Base-by-base conservation (phyloP, 2,329 filamentous ascomycete species). In the Neofusicoccum cordaticola region DNA sequence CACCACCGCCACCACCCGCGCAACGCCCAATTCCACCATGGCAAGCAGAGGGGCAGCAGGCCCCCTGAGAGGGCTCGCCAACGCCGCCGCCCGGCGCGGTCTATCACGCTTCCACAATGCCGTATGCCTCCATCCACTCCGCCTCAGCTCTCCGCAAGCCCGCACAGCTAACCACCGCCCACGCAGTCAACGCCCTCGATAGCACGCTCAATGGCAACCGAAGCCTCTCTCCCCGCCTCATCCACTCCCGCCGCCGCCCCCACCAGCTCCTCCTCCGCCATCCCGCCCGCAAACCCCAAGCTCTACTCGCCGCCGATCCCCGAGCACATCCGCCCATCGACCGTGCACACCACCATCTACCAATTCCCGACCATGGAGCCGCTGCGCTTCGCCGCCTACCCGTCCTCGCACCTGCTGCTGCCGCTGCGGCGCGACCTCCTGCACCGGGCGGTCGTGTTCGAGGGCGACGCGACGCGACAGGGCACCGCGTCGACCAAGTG, bases 391-490 rank as follows among this genome's bases (percentile, higher is more conserved):
- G 87, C 91, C 74, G 80, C 86, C 72, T 98, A 93, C 83, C 88
- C 90, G 45, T 82, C 88, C 66, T 90, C 91, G 72, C 92, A 97
- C 78, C 90, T 99, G 50, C 83, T 91, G 74, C 86, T 98, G 39
- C 95, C 95, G 2, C 85, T 97, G 52, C 90, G 95, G 66, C 89
- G 90, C 76, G 95, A 99, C 77, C 88, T 99, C 69, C 88, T 99
- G 62, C 94, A 99, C 81, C 88, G 92, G 68, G 95, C 95, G 65
- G 87, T 99, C 65, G 81, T 97, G 71, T 98, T 90, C 83, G 95
- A 99, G 81, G 95, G 91, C 70, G 94, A 98, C 81, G 86, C 84
- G 73, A 90, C 92, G 64, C 89, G 95, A 35, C 90, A 93, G 77
- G 95, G 95, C 68, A 96, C 92, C 2, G 95, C 93, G 34, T 72